Evolutionary conservation across 495 filamentous ascomycete species (phyloP).

Genomic region (Letharia lupina): DNA sequence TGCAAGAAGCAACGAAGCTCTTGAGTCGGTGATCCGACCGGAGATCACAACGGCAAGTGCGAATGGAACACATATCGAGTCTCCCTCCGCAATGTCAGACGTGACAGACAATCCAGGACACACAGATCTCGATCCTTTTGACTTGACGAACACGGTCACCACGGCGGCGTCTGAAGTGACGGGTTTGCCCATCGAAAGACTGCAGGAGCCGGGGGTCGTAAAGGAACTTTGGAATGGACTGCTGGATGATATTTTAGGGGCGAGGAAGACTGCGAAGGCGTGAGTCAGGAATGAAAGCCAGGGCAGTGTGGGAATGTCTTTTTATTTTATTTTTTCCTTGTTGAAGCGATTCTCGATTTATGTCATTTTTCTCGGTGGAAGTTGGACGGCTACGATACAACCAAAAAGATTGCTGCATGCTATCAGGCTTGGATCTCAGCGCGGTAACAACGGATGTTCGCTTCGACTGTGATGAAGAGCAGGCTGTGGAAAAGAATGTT

Average conservation of each 20-base stretch:
- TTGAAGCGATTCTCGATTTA: background rate
- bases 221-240: conserved; percentile 47
- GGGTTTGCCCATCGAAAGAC: conserved; percentile 33
- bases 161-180: conserved; percentile 26
- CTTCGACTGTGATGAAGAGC: background rate
- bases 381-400: background rate
- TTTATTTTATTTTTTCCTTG: background rate
- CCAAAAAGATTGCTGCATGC: background rate
- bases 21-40: conserved; percentile 43
- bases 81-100: conserved; percentile 46
- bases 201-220: conserved; percentile 38
- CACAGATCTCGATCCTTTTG: conserved; percentile 50
- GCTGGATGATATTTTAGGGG: conserved; percentile 50
- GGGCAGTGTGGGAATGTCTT: background rate
- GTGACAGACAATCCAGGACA: conserved; percentile 47
- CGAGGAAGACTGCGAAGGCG: conserved; percentile 17
- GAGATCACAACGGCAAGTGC: conserved; percentile 49
- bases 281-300: background rate
- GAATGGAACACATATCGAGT: conserved; percentile 45
- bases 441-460: background rate
- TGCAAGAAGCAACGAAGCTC: conserved; percentile 18
- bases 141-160: conserved; percentile 44
- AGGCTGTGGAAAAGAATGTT: background rate
- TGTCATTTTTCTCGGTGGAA: background rate
- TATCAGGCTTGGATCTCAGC: background rate